These are phyloP conservation scores for Colletotrichum spaethianum DNA, from an alignment of 2,329 filamentous ascomycete species.

Conservation along the genomic window DNA sequence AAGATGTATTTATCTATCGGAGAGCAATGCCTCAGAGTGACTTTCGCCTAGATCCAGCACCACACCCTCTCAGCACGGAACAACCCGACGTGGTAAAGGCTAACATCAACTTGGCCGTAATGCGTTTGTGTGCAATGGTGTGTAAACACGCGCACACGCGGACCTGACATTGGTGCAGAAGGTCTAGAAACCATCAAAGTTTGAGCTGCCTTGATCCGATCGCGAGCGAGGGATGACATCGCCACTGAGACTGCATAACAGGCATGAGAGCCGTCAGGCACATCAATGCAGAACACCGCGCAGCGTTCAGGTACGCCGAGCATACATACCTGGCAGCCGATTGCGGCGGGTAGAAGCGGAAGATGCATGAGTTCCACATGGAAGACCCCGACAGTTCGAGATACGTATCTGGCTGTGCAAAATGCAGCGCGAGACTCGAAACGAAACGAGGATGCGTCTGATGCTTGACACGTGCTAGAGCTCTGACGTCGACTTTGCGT, in stretches of 20 bases:
- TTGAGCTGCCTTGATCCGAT: background rate
- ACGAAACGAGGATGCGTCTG: slow-evolving; percentile 26
- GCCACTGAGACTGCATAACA: background rate
- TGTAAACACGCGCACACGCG: background rate
- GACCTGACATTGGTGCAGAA: background rate
- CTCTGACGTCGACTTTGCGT: slow-evolving; percentile 20
- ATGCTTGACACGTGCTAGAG: slow-evolving; percentile 34
- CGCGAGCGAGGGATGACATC: background rate
- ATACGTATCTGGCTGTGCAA: background rate
- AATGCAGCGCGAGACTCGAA: slow-evolving; percentile 8
- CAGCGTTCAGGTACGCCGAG: background rate
- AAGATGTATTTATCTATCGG: too few species aligned
- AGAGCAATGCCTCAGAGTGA: too few species aligned
- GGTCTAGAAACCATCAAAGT: background rate
- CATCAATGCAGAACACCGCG: background rate
- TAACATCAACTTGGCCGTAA: background rate
- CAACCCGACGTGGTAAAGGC: background rate
- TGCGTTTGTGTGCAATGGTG: background rate
- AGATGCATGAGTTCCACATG: background rate
- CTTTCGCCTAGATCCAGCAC: background rate
- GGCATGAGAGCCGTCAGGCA: background rate
- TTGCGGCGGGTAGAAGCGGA: background rate
- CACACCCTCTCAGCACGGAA: background rate
- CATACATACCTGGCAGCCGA: background rate
- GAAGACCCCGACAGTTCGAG: background rate